These are phyloP conservation scores for Guillardia theta DNA, from an alignment of 78 protist species.

Conservation along the genomic window DNA sequence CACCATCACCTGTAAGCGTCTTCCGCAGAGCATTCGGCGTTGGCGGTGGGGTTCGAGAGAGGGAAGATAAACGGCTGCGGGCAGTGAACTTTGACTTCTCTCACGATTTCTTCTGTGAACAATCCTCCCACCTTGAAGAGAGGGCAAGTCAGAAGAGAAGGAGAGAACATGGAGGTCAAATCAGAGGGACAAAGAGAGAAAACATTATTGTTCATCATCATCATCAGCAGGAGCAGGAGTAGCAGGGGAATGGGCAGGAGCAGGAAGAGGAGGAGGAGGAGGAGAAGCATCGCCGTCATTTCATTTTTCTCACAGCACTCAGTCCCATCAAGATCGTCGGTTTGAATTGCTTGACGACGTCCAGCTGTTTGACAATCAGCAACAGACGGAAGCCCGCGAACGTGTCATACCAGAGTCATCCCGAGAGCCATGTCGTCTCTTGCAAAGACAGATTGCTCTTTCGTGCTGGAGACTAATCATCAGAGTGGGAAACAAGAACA, in stretches of 20 bases:
- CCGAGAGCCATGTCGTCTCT: background rate
- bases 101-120: background rate
- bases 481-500: too few relatives aligned
- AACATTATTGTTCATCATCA: too few relatives aligned
- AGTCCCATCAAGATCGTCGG: background rate
- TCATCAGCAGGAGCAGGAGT: too few relatives aligned
- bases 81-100: background rate
- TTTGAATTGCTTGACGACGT: background rate
- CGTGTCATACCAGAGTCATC: background rate
- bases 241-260: too few relatives aligned
- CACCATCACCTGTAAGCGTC: slow-evolving; percentile 48
- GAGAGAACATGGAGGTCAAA: background rate
- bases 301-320: background rate
- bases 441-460: background rate
- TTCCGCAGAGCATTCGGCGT: slow-evolving; percentile 58
- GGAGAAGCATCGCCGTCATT: too few relatives aligned
- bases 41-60: slow-evolving; percentile 63
- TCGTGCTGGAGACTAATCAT: background rate
- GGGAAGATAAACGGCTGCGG: background rate
- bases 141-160: background rate
- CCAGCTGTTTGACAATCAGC: too few relatives aligned
- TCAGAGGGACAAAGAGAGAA: background rate
- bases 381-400: too few relatives aligned
- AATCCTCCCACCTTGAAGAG: background rate
- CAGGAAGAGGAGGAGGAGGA: too few relatives aligned